Conservation (phyloP, 148 eudicot genomes). For the Pharnaceum exiguum region DNA sequence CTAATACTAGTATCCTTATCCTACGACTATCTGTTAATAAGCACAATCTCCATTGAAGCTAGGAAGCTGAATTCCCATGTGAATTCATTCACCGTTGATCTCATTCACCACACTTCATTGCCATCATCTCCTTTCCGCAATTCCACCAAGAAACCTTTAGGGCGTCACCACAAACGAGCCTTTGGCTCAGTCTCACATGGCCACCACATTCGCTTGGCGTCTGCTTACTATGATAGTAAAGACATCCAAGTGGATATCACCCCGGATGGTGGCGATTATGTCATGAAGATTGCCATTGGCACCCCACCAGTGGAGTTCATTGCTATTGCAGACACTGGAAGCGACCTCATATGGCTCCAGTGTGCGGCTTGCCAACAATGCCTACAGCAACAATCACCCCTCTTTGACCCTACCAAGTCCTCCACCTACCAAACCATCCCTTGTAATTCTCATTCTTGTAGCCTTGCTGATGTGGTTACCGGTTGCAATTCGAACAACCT, state of each 20-base stretch:
- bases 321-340: conserved; percentile 31
- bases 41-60: background rate
- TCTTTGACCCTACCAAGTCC: conserved; percentile 20
- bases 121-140: conserved; percentile 32
- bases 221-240: background rate
- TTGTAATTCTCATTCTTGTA: conserved; percentile 18
- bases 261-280: conserved; percentile 8
- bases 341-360: conserved; percentile 34
- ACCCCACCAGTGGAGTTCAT: conserved; percentile 23
- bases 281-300: conserved; percentile 15
- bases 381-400: conserved; percentile 9
- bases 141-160: conserved; percentile 16
- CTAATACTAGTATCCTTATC: background rate
- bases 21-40: background rate
- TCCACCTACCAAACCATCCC: conserved; percentile 14
- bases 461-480: background rate
- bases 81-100: conserved; percentile 21
- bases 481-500: background rate
- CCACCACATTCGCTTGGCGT: background rate
- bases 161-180: conserved; percentile 11
- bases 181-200: conserved; percentile 8
- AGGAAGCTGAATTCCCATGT: background rate
- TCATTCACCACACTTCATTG: conserved; percentile 37
- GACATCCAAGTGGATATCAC: background rate
- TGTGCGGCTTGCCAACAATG: conserved; percentile 27